Base-by-base conservation (phyloP, 495 filamentous ascomycete species). In the Penicillium malachiteum region DNA sequence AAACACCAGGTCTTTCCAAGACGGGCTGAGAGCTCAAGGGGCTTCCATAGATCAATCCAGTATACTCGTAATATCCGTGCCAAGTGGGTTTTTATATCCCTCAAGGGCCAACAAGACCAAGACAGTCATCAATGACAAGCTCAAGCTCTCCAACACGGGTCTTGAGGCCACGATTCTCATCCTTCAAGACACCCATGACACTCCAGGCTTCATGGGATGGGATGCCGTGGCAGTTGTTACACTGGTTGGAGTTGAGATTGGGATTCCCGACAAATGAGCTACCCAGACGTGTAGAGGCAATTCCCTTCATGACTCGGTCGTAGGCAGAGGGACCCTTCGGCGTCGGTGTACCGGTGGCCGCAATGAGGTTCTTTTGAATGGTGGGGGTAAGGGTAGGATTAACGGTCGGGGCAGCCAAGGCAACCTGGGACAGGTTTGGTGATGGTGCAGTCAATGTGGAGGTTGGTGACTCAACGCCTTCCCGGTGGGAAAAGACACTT, bases 131-230 rank as follows among this genome's bases (percentile, higher is more conserved):
- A 11, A 91, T 81, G 0, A 84, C 84, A 17, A 74, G 72, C 68
- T 91, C 88, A 3, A 92, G 65, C 55, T 87, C 77, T 0, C 81
- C 81, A 1, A 93, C 74, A 35, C 87, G 73, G 32, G 78, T 77
- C 71, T 91, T 92, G 43, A 92, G 68, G 7, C 81, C 80, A 57
- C 76, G 78, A 56, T 92, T 93, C 73, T 93, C 89, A 38, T 86
- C 85, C 53, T 87, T 80, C 54, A 93, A 68, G 42, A 89, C 57
- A 4, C 85, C 79, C 32, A 90, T 80, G 11, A 89, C 83, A 56
- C 85, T 78, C 89, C 88, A 87, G 11, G 86, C 87, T 52, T 89
- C 80, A 30, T 84, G 84, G 37, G 82, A 73, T 39, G 84, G 77
- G 55, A 81, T 74, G 3, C 88, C 82, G 62, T 82, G 65, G 64